Conservation (phyloP, 257 asterid genomes). For the Anisodus tanguticus region DNA sequence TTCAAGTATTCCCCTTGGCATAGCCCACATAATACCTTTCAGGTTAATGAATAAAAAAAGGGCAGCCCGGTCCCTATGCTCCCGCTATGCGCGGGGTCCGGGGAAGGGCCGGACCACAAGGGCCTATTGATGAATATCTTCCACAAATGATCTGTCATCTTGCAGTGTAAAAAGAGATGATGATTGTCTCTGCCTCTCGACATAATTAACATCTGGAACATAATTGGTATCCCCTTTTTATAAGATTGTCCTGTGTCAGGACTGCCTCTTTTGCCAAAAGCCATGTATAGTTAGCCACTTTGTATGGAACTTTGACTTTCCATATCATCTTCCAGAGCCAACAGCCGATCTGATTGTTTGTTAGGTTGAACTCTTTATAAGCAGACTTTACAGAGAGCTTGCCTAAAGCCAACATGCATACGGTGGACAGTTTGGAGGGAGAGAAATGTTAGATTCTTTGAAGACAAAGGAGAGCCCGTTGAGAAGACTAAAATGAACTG, state of each 20-base stretch:
- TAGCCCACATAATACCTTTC: slow-evolving; percentile 12
- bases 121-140: not conserved
- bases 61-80: too few relatives aligned
- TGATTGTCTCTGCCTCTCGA: not conserved
- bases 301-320: not conserved
- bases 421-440: not conserved
- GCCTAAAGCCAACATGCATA: not conserved
- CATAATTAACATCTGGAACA: not conserved
- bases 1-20: not conserved
- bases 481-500: not conserved
- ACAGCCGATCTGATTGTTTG: not conserved
- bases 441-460: not conserved
- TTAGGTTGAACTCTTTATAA: not conserved
- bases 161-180: not conserved
- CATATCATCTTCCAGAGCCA: slow-evolving; percentile 20
- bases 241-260: not conserved
- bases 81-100: too few relatives aligned
- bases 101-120: too few relatives aligned
- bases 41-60: not conserved
- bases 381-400: not conserved
- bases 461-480: not conserved
- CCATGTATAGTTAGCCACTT: not conserved
- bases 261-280: slow-evolving; percentile 5
- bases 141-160: not conserved
- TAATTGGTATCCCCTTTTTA: not conserved